phyloP scores from a whole-genome alignment of 202 grass and related monocot species.

The Bolboschoenoplectus hybrid region DNA sequence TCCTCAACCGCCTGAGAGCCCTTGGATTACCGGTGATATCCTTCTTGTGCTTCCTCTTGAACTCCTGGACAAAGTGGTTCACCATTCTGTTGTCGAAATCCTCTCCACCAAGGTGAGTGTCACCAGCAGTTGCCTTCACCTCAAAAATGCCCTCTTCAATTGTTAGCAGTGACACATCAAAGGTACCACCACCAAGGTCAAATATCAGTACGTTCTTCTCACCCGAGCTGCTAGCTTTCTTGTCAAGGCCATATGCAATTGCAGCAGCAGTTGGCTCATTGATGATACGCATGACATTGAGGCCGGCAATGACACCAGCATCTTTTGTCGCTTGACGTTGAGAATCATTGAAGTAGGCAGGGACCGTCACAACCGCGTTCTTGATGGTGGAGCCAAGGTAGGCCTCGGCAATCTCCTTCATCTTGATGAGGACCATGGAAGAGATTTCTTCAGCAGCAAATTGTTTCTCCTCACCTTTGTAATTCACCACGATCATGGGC shows the following conservation, averaged over 20 bases:
- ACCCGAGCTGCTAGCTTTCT: slow-evolving; percentile 47
- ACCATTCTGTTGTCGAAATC: slow-evolving; percentile 64
- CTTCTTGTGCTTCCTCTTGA: slow-evolving; percentile 65
- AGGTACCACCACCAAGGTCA: slow-evolving; percentile 57
- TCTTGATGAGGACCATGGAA: slow-evolving; percentile 70
- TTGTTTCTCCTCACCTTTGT: slow-evolving; percentile 59
- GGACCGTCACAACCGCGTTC: slow-evolving; percentile 57
- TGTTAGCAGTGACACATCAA: slow-evolving; percentile 61
- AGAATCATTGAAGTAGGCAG: slow-evolving; percentile 59
- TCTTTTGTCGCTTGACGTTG: slow-evolving; percentile 69
- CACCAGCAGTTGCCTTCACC: slow-evolving; percentile 62
- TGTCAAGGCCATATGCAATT: slow-evolving; percentile 60
- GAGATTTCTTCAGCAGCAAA: slow-evolving; percentile 67
- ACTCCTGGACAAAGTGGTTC: slow-evolving; percentile 63
- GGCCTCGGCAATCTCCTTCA: slow-evolving; percentile 66
- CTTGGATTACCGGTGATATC: slow-evolving; percentile 57
- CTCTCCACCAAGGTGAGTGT: slow-evolving; percentile 65
- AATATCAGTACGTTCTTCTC: slow-evolving; percentile 69
- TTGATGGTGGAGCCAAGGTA: slow-evolving; percentile 55
- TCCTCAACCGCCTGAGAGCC: slow-evolving; percentile 52
- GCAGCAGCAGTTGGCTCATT: slow-evolving; percentile 52
- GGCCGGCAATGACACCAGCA: slow-evolving; percentile 52
- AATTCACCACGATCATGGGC: slow-evolving; percentile 55
- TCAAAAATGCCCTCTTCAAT: slow-evolving; percentile 66
- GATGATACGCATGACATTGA: slow-evolving; percentile 60